phyloP scores from a whole-genome alignment of 2,329 filamentous ascomycete species.

The Dactylonectria estremocensis region DNA sequence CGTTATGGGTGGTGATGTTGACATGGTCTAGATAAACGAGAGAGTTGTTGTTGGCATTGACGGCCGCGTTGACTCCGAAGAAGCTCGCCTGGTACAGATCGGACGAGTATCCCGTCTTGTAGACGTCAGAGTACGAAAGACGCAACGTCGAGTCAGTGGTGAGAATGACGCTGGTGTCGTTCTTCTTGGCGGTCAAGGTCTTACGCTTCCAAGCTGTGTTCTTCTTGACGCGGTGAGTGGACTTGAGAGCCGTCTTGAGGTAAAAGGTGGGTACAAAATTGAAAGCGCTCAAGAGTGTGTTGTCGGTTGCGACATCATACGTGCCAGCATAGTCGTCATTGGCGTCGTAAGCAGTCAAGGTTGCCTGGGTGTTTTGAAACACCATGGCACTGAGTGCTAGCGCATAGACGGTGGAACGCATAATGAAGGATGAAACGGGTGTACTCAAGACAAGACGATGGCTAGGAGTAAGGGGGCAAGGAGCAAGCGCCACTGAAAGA shows the following conservation, averaged over 20 bases:
- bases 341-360: not conserved
- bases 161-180: not conserved
- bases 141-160: not conserved
- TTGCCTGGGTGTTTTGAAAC: not conserved
- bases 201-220: not conserved
- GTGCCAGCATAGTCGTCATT: not conserved
- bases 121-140: not conserved
- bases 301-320: not conserved
- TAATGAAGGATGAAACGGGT: not conserved
- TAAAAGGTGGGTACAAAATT: not conserved
- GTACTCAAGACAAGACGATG: not conserved
- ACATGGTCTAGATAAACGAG: conserved; percentile 4
- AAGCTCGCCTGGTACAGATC: not conserved
- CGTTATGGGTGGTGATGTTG: conserved; percentile 16
- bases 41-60: not conserved
- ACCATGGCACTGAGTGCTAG: not conserved
- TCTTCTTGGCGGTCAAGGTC: not conserved
- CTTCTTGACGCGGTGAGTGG: not conserved
- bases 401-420: not conserved
- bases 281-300: not conserved
- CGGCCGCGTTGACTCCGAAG: not conserved
- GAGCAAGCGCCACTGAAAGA: not conserved
- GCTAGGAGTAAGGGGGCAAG: not conserved
- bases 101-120: not conserved
- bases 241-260: not conserved